A percentile compares a stretch with the other conserved stretches of the same genome.
Conservation (phyloP, 1,284 basidiomycete genomes). For the Cryptococcus sp. region DNA sequence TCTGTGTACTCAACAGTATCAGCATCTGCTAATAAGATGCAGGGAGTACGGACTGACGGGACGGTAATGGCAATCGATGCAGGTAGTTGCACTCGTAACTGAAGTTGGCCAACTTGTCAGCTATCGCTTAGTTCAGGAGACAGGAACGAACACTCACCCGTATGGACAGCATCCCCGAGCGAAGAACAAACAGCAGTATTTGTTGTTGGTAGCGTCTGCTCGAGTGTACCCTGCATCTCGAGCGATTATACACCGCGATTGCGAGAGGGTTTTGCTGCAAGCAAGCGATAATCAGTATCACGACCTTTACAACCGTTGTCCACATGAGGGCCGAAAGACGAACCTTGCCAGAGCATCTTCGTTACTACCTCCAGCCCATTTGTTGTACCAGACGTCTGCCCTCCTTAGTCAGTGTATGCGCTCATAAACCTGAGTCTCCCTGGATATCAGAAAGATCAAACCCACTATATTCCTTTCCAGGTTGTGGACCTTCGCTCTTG, state of each 20-base stretch:
- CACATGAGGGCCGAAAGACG: slow-evolving; percentile 38
- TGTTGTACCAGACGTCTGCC: slow-evolving; percentile 97
- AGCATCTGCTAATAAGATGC: not conserved
- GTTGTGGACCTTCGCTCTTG: slow-evolving; percentile 82
- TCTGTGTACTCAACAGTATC: slow-evolving; percentile 21
- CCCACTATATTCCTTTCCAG: slow-evolving; percentile 92
- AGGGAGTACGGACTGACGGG: slow-evolving; percentile 47
- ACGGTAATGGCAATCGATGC: slow-evolving; percentile 78
- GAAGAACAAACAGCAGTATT: slow-evolving; percentile 94
- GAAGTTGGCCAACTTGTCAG: slow-evolving; percentile 6
- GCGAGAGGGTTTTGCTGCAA: slow-evolving; percentile 77
- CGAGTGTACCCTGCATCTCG: slow-evolving; percentile 89
- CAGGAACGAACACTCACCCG: slow-evolving; percentile 57
- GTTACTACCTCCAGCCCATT: slow-evolving; percentile 94
- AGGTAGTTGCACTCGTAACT: slow-evolving; percentile 92
- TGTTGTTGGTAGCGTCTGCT: slow-evolving; percentile 85
- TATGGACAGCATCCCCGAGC: slow-evolving; percentile 95
- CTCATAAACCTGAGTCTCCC: not conserved
- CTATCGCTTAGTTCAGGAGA: not conserved
- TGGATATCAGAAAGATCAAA: no score
- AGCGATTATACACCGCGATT: slow-evolving; percentile 77
- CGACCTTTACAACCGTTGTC: slow-evolving; percentile 16
- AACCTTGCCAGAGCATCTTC: slow-evolving; percentile 92
- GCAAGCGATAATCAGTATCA: not conserved
- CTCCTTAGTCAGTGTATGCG: slow-evolving; percentile 21